These are phyloP conservation scores for Solanum peruvianum DNA, from an alignment of 257 asterid genomes.

Conservation along the genomic window DNA sequence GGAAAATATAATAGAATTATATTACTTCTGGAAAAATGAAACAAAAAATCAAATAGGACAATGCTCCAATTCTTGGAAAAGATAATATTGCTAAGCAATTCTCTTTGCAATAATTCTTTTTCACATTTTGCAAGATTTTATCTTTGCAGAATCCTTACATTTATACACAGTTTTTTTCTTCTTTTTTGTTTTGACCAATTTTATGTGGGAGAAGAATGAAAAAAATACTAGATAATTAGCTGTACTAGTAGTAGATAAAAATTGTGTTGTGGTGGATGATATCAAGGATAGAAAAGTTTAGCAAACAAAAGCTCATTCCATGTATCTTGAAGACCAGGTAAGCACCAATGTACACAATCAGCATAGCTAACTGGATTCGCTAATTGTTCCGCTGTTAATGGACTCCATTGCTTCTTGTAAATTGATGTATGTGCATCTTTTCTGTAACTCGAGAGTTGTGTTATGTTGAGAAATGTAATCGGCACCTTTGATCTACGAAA, in stretches of 20 bases:
- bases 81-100: neutral
- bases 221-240: no score
- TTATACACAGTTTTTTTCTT: neutral
- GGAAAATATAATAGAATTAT: neutral
- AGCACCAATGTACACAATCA: no score
- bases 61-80: neutral
- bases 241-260: no score
- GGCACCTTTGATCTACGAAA: conserved; percentile 37
- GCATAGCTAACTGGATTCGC: no score
- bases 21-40: neutral
- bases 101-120: neutral
- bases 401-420: no score
- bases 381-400: no score
- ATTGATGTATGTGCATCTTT: conserved; percentile 84
- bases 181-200: neutral
- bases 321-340: no score
- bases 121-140: neutral
- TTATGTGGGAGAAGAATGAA: neutral
- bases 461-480: conserved; percentile 53
- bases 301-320: no score
- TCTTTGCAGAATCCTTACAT: neutral
- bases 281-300: no score
- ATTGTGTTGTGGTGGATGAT: no score
- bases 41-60: neutral
- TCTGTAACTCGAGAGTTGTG: conserved; percentile 45